A percentile compares a stretch with the other conserved stretches of the same genome.
Evolutionary conservation across 1,284 basidiomycete genomes (phyloP).

Genomic region (Bondarzewia mesenterica): DNA sequence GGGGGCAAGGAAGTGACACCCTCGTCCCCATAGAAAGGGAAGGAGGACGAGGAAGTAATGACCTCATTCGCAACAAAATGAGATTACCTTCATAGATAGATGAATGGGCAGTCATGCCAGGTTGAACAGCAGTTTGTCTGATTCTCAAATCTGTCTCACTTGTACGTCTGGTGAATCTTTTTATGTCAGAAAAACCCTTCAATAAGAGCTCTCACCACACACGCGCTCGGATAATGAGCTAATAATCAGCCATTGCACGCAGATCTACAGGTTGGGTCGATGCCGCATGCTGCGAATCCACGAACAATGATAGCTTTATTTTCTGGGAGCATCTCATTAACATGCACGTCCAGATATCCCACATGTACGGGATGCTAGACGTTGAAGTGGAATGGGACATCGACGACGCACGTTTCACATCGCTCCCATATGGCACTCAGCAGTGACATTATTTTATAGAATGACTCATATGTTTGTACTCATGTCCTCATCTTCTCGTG

Average conservation of each 20-base stretch:
- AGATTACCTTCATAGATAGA: no score
- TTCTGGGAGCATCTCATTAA: slow-evolving; percentile 85
- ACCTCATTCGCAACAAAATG: no score
- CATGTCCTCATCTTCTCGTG: slow-evolving; percentile 71
- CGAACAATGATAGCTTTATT: slow-evolving; percentile 67
- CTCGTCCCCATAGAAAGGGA: no score
- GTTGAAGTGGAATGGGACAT: slow-evolving; percentile 72
- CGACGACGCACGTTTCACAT: slow-evolving; percentile 41
- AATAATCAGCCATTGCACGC: slow-evolving; percentile 41
- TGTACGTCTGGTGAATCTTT: no score
- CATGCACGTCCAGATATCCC: slow-evolving; percentile 87
- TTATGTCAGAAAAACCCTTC: slow-evolving; percentile 54
- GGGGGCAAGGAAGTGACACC: no score
- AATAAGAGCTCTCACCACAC: slow-evolving; percentile 64
- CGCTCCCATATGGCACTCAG: not conserved
- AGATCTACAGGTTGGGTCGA: slow-evolving; percentile 47
- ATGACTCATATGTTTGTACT: slow-evolving; percentile 60
- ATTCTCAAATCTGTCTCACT: no score
- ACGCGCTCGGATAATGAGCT: slow-evolving; percentile 34
- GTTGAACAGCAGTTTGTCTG: slow-evolving; percentile 45
- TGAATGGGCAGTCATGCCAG: no score
- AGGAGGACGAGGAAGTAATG: no score
- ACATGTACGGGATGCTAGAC: slow-evolving; percentile 81
- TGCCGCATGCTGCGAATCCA: slow-evolving; percentile 22
- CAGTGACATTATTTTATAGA: slow-evolving; percentile 30